Evolutionary conservation across 78 protist species (phyloP), one percentile per base, ranked within the genome.

Genomic region (Dictyostelium brefeldianum): DNA sequence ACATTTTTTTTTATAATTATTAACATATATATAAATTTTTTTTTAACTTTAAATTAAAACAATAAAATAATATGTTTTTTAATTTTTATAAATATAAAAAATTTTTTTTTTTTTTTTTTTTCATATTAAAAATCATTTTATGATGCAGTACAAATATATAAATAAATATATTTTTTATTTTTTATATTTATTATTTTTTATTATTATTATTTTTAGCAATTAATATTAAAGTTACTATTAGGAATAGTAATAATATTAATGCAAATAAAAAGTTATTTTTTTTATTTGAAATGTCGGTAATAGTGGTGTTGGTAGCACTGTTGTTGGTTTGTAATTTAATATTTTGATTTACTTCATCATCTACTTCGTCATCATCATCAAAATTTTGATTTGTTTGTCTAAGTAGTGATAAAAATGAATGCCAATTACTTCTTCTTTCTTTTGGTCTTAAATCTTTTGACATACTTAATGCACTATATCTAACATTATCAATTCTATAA

Each of bases 381-480:
- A 31, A 17, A 17, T n/a, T 80, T 20, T 57, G 31, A 20, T 83
- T 25, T 57, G 59, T 8, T 31, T 65, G 67, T 9, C 36, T 27
- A n/a, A 83, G 64, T 29, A 54, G n/a, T 29, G 47, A 53, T 47
- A 83, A 36, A 75, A 75, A 71, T 41, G 31, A 17, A 17, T 48
- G 17, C 90, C 90, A 83, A 70, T 62, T 53, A 50, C 56, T 46
- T 25, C 73, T 83, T 54, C 51, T 18, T 47, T 51, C 57, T 29
- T 47, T 62, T 41, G 71, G 51, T 51, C 22, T 53, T 54, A 83
- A n/a, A 11, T 46, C 41, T 77, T 77, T 85, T 5, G 73, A 29
- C 92, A 85, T 85, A 31, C 48, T 64, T 9, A 77, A 46, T 17
- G 84, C 92, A 85, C 77, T 77, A 27, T 85, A 64, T 20, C 47